Base-by-base conservation (phyloP, 768 basidiomycete species). In the Russula ochroleuca region DNA sequence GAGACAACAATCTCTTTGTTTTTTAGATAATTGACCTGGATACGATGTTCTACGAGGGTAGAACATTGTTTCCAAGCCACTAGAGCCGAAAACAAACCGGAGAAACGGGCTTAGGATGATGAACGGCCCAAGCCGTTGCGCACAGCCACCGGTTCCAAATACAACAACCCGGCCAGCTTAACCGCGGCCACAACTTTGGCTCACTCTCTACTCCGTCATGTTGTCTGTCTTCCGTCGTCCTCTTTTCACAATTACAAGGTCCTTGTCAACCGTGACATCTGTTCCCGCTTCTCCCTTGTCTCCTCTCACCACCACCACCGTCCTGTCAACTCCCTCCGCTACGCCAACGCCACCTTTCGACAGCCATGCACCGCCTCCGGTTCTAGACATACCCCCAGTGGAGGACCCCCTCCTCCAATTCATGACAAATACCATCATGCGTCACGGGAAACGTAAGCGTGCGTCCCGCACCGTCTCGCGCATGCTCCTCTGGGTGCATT, bases 351-450 rank as follows among this genome's bases (percentile, higher is more conserved):
- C 61, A 25, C 31, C 52, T 13, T 54, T 61, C 40, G 15, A 7
- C 35, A 51, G 31, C 2, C 28, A 56, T 15, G 19, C 15, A 13
- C 38, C 62, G 19, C 69, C 67, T n/a, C 61, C 66, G 8, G 15
- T 61, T 41, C 63, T 74, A 28, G 79, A 85, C 68, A 82, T 92
- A 21, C 89, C 90, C 3, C 88, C 89, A n/a, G 78, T 80, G 1
- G 80, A 83, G 57, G 89, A 92, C 72, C 92, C 91, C 1, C 78
- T 92, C 3, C 83, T 92, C 6, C 78, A 83, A 64, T 85, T 86
- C 69, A 72, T 93, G 57, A 78, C 89, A 3, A 84, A 83, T 19
- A 73, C 77, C 59, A 75, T 92, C 52, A 86, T 86, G 78, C 71
- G 71, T 41, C 75, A 87, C 71, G 92, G 92, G 37, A 79, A 85